phyloP scores from a whole-genome alignment of 257 asterid genomes.

The Capsicum baccatum region DNA sequence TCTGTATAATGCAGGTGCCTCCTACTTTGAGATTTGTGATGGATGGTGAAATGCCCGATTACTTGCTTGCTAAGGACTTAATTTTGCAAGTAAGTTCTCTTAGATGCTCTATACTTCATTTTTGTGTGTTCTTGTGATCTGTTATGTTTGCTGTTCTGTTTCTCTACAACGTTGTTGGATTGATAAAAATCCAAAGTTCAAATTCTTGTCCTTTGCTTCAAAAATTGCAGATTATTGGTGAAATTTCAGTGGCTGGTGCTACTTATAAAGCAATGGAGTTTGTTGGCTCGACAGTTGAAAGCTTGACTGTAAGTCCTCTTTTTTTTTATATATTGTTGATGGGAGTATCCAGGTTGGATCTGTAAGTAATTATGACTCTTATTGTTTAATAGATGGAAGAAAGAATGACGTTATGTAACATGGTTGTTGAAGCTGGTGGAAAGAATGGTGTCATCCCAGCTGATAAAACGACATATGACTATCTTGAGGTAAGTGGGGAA shows the following conservation, averaged over 20 bases:
- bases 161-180: neutral
- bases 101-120: constrained; percentile 3
- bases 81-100: constrained; percentile 82
- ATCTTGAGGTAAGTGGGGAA: constrained; percentile 72
- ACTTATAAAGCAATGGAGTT: constrained; percentile 98
- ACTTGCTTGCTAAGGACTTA: constrained; percentile 96
- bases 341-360: neutral
- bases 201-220: constrained; percentile 21
- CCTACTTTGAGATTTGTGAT: constrained; percentile 95
- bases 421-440: constrained; percentile 85
- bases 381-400: constrained; percentile 81
- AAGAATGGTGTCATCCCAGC: constrained; percentile 69
- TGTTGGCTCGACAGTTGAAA: constrained; percentile 88
- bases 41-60: constrained; percentile 99
- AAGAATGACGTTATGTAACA: constrained; percentile 98
- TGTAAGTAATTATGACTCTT: constrained; percentile 2
- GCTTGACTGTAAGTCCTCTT: constrained; percentile 68
- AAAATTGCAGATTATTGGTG: constrained; percentile 84
- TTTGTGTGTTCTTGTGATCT: neutral
- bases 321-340: neutral
- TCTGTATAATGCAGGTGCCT: constrained; percentile 71
- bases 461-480: constrained; percentile 82
- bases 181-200: neutral
- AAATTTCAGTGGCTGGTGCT: constrained; percentile 98
- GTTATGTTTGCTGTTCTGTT: neutral